Evolutionary conservation across 164 flowering plant species (phyloP).

Genomic region (grape (Vitis vinifera)): DNA sequence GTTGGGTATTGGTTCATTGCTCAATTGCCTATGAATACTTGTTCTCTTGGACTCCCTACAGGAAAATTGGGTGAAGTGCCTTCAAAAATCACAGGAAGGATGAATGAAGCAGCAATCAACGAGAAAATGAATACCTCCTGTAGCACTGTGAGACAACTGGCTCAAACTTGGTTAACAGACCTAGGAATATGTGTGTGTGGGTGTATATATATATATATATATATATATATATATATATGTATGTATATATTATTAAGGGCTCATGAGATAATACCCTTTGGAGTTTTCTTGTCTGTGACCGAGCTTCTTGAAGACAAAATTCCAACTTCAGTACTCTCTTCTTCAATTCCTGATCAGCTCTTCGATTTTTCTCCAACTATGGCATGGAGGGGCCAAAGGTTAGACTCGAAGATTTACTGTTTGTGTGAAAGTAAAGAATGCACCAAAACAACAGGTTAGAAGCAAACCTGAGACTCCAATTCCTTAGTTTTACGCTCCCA

Average conservation of each 20-base stretch:
- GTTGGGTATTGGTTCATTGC: no score
- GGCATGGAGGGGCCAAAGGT: slow-evolving; percentile 1
- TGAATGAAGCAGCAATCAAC: no score
- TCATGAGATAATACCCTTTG: slow-evolving; percentile 58
- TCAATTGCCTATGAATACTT: no score
- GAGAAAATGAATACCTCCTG: no score
- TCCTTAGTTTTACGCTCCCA: slow-evolving; percentile 88
- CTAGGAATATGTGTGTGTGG: no score
- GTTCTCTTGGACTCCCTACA: no score
- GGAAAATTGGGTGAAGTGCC: no score
- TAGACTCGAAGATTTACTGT: neutral
- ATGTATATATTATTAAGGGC: no score
- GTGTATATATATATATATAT: neutral
- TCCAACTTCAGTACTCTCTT: slow-evolving; percentile 89
- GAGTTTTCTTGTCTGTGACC: slow-evolving; percentile 84
- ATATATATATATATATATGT: neutral
- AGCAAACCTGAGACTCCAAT: slow-evolving; percentile 75
- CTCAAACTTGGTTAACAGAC: no score
- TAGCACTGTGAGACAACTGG: no score
- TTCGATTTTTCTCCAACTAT: slow-evolving; percentile 84
- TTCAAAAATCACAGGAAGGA: no score
- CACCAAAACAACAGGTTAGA: neutral
- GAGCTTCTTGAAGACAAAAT: slow-evolving; percentile 91
- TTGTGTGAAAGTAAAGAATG: neutral
- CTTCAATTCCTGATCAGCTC: slow-evolving; percentile 88